Base-by-base conservation (phyloP, 2,329 filamentous ascomycete species). In the Colletotrichum chrysophilum region DNA sequence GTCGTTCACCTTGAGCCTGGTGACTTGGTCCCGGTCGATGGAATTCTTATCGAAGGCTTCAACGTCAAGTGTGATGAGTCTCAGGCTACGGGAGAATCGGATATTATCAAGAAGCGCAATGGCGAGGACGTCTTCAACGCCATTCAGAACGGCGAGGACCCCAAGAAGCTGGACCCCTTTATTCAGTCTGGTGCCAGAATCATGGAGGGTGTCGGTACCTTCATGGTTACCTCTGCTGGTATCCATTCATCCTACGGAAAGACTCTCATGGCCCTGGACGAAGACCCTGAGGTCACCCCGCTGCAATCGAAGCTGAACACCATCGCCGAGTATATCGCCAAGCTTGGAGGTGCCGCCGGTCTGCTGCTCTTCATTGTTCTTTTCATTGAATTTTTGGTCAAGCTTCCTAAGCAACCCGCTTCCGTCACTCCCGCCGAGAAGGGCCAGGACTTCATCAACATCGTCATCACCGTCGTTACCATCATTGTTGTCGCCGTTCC, bases 151-250 rank as follows among this genome's bases (percentile, higher is more conserved):
- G 87, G 91, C 78, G 90, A 93, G 56, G 88, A 88, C 61, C 87
- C 93, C 28, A 93, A 91, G 86, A 95, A 95, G 84, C 89, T 95
- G 84, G 94, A 96, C 78, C 94, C 94, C 0, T 95, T 96, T 79
- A 95, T 98, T 80, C 94, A 98, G 79, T 98, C 96, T 34, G 96
- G 94, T 36, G 90, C 92, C 68, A 94, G 94, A 77, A 93, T 95
- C 74, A 93, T 95, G 85, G 94, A 95, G 81, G 94, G 94, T 60
- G 91, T 95, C 10, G 94, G 94, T 14, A 95, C 92, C 3, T 96
- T 92, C 79, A 87, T 96, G 83, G 92, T 93, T 76, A 95, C 94
- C 3, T 94, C 93, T 18, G 94, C 94, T 36, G 94, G 94, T 74
- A 86, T 93, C 38, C 91, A 94, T 84, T 95, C 93, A 34, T 93